Base-by-base conservation (phyloP, 371 early-diverging fungal species). In the Syncephalastrum racemosum region DNA sequence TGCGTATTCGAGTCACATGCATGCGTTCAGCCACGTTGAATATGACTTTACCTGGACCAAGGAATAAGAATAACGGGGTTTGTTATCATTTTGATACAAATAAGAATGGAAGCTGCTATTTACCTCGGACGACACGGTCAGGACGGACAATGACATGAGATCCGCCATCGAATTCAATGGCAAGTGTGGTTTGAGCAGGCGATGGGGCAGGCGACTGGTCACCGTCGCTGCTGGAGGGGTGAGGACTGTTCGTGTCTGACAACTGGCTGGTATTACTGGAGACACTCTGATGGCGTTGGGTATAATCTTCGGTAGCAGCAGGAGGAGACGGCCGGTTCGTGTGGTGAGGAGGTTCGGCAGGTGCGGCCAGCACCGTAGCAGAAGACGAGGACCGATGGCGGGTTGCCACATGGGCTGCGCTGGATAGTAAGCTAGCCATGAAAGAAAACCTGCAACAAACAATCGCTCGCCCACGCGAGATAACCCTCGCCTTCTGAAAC, bases 91-190 rank as follows among this genome's bases (percentile, higher is more conserved):
- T 1, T 4, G 3, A 3, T 27, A 27, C 52, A 52, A 52, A 52
- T 16, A 48, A 48, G 10, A 7, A 14, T 39, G 5, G 40, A 36
- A 39, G 23, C 40, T 14, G 5, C 16, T 15, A 12, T 39, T 46
- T 58, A 71, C 78, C 78, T 66, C 79, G 64, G 14, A 75, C 57
- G 44, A 69, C 58, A 25, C 80, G 64, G 53, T 76, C 72, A 3
- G 80, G 80, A 18, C 80, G 66, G 22, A 79, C 58, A 59, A 79
- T 79, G 20, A 74, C 64, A 48, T 76, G 74, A 1, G 67, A 58
- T 7, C 80, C 80, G 20, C 80, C 80, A 18, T 79, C 77, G 49
- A 79, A 79, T 43, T 79, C 80, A 8, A 79, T 52, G 8, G 46
- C 18, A 2, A 59, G 46, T 0, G 53, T 14, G 1, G 59, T 59